Evolutionary conservation across 2,329 filamentous ascomycete species (phyloP), one percentile per base, ranked within the genome.

Genomic region (Sporothrix brasiliensis): DNA sequence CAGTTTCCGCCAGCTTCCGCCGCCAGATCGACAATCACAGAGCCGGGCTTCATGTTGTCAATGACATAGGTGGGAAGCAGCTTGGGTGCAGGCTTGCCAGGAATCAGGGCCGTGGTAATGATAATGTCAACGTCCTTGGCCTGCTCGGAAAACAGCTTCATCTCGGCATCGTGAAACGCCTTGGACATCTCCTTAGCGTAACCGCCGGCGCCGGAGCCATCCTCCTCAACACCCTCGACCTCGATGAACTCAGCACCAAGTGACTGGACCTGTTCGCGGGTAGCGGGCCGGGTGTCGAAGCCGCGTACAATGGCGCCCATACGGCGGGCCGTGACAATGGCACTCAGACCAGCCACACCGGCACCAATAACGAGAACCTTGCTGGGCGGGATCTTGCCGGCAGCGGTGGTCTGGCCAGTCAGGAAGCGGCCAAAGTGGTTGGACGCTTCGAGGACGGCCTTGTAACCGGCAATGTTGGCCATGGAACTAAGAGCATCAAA

Each of bases 121-220:
- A 97, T 91, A 73, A 97, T 97, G 79, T 97, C 93, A 67, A 97
- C 92, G 52, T 97, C 93, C 71, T 88, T 87, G 72, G 91, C 92
- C 79, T 97, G 93, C 75, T 95, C 91, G 78, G 92, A 89, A 80
- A 97, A 97, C 0, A 97, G 85, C 79, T 92, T 94, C 92, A 96
- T 96, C 79, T 97, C 92, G 6, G 93, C 93, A 72, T 93, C 92
- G 78, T 95, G 93, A 76, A 97, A 97, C 74, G 94, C 93, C 76
- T 94, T 93, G 69, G 92, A 95, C 93, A 97, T 97, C 77, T 94
- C 92, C 77, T 97, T 97, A 68, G 92, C 92, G 76, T 97, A 97
- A 19, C 93, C 93, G 39, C 93, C 93, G 10, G 91, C 89, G 2
- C 92, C 93, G 14, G 91, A 89, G 1, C 93, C 93, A 72, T 95